These are phyloP conservation scores for Lenwebbia sp. DNA, from an alignment of 345 rosid species.

Conservation along the genomic window DNA sequence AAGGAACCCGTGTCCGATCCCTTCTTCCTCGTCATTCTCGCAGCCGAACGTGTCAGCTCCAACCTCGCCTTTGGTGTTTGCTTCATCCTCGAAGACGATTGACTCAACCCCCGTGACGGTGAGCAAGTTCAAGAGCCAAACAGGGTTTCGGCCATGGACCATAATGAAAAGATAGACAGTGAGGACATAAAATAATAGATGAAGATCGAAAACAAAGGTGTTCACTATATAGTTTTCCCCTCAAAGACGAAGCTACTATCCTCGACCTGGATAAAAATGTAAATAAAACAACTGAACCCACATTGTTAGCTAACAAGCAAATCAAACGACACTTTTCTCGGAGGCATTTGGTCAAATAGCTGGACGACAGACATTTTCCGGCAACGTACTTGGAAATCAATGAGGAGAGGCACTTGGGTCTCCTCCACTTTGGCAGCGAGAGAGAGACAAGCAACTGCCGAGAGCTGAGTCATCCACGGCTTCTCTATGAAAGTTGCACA, in stretches of 20 bases:
- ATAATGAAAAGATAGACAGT: too few species aligned
- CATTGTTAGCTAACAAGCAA: not conserved
- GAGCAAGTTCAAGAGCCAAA: not conserved
- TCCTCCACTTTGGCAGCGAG: slow-evolving; percentile 39
- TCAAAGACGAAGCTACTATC: slow-evolving; percentile 40
- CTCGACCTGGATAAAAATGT: slow-evolving; percentile 26
- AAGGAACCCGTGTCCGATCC: slow-evolving; percentile 37
- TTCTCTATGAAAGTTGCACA: slow-evolving; percentile 25
- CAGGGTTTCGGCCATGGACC: slow-evolving; percentile 5
- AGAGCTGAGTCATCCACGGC: slow-evolving; percentile 64
- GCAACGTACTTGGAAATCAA: slow-evolving; percentile 47
- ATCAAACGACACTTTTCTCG: not conserved
- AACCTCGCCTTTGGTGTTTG: slow-evolving; percentile 51
- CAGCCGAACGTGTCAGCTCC: slow-evolving; percentile 31
- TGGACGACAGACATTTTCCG: not conserved
- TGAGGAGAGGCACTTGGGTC: slow-evolving; percentile 41
- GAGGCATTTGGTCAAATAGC: not conserved
- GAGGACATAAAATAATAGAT: too few species aligned
- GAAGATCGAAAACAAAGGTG: slow-evolving; percentile 1
- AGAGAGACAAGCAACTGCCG: slow-evolving; percentile 64
- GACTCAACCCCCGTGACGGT: slow-evolving; percentile 8
- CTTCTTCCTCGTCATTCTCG: slow-evolving; percentile 25
- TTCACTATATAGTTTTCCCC: slow-evolving; percentile 20
- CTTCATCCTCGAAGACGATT: slow-evolving; percentile 12
- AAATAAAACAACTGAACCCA: not conserved